Percentiles rank a stretch among this genome's conserved stretches.
Conservation (phyloP, 2,329 filamentous ascomycete species). For the Penicillium psychrosexuale region DNA sequence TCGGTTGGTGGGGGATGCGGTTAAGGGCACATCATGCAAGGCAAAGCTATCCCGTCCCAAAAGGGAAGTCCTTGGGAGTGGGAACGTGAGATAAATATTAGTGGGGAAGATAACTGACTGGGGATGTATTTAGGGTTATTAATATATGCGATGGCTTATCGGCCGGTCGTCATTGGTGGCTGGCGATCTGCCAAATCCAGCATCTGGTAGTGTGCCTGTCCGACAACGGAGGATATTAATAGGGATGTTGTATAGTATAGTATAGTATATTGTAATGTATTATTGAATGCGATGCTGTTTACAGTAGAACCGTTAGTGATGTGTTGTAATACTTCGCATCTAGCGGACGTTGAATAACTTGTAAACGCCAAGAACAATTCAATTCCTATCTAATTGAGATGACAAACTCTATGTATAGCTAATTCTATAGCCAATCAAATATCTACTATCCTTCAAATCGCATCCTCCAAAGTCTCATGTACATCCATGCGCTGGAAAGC, state of each 20-base stretch:
- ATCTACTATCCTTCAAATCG: neutral
- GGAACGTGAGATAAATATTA: constrained; percentile 7
- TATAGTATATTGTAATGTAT: no score
- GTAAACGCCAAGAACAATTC: no score
- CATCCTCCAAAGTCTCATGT: constrained; percentile 26
- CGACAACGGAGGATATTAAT: neutral
- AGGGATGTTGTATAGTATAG: neutral
- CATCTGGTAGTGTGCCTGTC: neutral
- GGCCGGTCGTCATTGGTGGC: constrained; percentile 3
- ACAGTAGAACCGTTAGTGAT: no score
- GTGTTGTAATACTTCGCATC: no score
- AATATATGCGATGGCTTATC: constrained; percentile 1
- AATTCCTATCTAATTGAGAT: no score
- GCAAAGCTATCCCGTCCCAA: constrained; percentile 3
- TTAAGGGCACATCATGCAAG: neutral
- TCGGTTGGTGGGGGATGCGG: neutral
- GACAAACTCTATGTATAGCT: no score
- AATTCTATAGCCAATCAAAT: no score
- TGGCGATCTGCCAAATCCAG: neutral
- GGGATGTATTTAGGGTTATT: neutral
- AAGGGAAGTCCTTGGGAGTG: constrained; percentile 21
- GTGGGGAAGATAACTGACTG: neutral
- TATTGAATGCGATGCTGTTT: no score
- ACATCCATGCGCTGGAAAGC: constrained; percentile 69
- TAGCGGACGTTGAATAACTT: no score